Evolutionary conservation across 2,329 filamentous ascomycete genomes (phyloP), one percentile per base, ranked within the genome.

Genomic region (Aspergillus melleus): DNA sequence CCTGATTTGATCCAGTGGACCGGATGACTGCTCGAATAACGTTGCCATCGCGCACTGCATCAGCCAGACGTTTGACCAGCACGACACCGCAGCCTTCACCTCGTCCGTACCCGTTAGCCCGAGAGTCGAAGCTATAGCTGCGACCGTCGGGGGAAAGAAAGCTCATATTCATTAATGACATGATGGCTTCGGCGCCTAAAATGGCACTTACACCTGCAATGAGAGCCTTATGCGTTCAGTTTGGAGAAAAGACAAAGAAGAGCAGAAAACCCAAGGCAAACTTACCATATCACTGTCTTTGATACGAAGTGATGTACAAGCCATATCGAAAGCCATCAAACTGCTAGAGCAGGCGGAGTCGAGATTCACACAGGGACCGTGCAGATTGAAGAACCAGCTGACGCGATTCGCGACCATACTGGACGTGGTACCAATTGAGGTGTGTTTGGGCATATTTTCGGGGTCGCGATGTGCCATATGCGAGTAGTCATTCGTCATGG

Each of bases 101-200:
- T 6, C 52, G 19, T 14, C 19, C 52, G 14, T 42, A 54, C 4
- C 52, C 52, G 22, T 24, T 54, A 14, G 52, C 52, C 6, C 52
- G n/a, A 14, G 49, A n/a, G 29, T 55, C 54, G 30, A 55, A 55
- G 11, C 24, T 30, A 22, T 39, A 55, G 42, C 22, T 39, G 16
- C 54, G 44, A 11, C 44, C 26, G 29, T 49, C 46, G 4, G 24
- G n/a, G 56, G 52, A 79, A 74, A 55, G 39, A 9, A 55, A 22
- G 2, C 46, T 39, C 39, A 26, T 20, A n/a, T 44, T 49, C 30
- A 20, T 19, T 6, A 32, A n/a, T 4, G 14, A 19, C n/a, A 22
- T 29, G 9, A 49, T 42, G 30, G 16, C 24, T 26, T 30, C 47
- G n/a, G 46, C 20, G 6, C 20, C 24, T n/a, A 46, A 24, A 26